Evolutionary conservation across 305 asterid species (phyloP).

Genomic region (Solanum chacoense): DNA sequence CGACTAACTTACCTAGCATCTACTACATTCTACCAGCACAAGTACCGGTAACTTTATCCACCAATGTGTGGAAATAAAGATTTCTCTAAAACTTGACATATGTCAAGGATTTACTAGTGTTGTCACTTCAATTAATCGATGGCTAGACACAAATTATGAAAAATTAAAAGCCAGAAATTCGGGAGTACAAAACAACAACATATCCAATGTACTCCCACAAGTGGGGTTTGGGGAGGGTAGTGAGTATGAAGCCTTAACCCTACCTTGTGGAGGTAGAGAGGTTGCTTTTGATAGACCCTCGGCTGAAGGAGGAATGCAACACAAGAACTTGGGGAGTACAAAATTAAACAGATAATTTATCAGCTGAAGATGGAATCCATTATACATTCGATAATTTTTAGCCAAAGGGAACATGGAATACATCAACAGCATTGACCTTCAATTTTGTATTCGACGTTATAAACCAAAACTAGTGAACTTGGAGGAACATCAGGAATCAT

Average conservation of each 20-base stretch:
- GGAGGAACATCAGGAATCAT: not conserved
- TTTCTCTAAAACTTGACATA: not conserved
- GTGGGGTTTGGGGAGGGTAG: not conserved
- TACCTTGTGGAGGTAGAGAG: not conserved
- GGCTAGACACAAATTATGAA: not conserved
- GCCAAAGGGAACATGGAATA: not conserved
- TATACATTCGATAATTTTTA: not conserved
- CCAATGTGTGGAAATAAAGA: not conserved
- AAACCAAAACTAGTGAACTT: not conserved
- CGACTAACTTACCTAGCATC: not conserved
- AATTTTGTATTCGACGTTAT: not conserved
- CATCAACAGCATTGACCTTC: not conserved
- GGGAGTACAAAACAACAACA: not conserved
- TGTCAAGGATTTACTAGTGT: not conserved
- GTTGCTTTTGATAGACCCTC: not conserved
- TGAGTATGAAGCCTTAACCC: not conserved
- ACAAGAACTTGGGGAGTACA: not conserved
- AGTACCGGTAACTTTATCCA: not conserved
- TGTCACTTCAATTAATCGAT: not conserved
- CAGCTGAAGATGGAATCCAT: not conserved
- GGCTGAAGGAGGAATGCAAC: not conserved
- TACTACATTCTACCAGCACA: not conserved
- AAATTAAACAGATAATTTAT: not conserved
- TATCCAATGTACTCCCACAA: not conserved
- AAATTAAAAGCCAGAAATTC: not conserved